These are phyloP conservation scores for Jatropha curcas DNA, from an alignment of 345 rosid genomes.

Conservation along the genomic window DNA sequence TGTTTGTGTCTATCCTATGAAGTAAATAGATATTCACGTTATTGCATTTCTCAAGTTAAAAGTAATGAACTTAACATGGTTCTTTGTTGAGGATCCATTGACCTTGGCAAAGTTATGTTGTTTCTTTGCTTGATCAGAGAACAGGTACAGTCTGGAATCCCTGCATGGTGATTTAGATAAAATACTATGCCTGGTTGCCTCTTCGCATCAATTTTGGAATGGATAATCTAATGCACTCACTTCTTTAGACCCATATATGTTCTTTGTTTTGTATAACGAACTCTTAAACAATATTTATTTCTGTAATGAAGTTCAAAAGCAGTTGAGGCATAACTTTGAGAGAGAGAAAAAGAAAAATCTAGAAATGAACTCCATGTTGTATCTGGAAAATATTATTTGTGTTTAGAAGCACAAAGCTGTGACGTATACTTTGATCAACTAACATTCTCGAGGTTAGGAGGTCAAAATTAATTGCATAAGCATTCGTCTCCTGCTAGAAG, in stretches of 20 bases:
- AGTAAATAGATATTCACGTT: not conserved
- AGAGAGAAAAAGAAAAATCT: not conserved
- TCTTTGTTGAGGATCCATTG: not conserved
- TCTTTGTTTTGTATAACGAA: not conserved
- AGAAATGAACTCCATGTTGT: not conserved
- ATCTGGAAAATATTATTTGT: not conserved
- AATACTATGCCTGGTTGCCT: not conserved
- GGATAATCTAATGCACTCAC: not conserved
- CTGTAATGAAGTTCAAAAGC: not conserved
- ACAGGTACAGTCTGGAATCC: not conserved
- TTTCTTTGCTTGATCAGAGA: not conserved
- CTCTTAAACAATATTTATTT: not conserved
- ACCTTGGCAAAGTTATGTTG: not conserved
- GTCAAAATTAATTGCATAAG: no score
- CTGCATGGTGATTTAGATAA: not conserved
- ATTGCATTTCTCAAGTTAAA: not conserved
- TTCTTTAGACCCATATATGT: not conserved
- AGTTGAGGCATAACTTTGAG: not conserved
- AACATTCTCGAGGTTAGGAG: not conserved
- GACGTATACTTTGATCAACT: not conserved
- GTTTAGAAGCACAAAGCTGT: not conserved
- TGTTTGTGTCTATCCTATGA: not conserved
- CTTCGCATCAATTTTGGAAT: not conserved
- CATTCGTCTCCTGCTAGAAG: slow-evolving; percentile 2
- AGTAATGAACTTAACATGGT: slow-evolving; percentile 1